phyloP scores from a whole-genome alignment of 2,329 filamentous ascomycete genomes.

The Dactylonectria macrodidyma region DNA sequence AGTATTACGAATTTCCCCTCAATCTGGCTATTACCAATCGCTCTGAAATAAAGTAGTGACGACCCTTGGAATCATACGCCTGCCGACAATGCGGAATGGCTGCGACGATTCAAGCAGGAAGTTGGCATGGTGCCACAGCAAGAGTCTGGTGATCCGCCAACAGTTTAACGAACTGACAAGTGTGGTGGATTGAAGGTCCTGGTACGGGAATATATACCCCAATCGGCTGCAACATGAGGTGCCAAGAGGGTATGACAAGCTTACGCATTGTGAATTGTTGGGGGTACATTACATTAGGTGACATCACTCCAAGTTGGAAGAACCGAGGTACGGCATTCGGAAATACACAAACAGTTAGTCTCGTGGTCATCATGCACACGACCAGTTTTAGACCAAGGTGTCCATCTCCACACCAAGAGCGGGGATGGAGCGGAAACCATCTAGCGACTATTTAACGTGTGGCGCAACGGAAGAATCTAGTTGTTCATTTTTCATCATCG shows the following conservation, averaged over 20 bases:
- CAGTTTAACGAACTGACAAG: background rate
- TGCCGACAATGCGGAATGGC: conserved; percentile 71
- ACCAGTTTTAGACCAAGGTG: background rate
- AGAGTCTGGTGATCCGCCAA: too few species aligned
- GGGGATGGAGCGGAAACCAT: background rate
- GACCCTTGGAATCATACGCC: conserved; percentile 72
- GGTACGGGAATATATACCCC: too few species aligned
- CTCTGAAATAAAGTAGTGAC: conserved; percentile 56
- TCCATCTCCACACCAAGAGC: background rate
- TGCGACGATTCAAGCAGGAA: conserved; percentile 69
- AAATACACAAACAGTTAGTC: background rate
- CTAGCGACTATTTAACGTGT: background rate
- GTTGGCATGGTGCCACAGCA: conserved; percentile 56
- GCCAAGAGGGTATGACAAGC: background rate
- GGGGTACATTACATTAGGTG: too few species aligned
- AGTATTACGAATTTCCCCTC: conserved; percentile 9
- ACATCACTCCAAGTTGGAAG: too few species aligned
- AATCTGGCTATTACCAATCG: accelerated
- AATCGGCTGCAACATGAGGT: too few species aligned
- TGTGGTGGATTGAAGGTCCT: too few species aligned
- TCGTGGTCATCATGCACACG: background rate
- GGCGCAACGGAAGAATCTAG: background rate
- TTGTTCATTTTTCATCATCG: background rate
- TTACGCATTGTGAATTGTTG: background rate
- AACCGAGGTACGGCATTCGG: background rate